These are phyloP conservation scores for Tricholoma saponaceum DNA, from an alignment of 768 basidiomycete species.

Conservation along the genomic window DNA sequence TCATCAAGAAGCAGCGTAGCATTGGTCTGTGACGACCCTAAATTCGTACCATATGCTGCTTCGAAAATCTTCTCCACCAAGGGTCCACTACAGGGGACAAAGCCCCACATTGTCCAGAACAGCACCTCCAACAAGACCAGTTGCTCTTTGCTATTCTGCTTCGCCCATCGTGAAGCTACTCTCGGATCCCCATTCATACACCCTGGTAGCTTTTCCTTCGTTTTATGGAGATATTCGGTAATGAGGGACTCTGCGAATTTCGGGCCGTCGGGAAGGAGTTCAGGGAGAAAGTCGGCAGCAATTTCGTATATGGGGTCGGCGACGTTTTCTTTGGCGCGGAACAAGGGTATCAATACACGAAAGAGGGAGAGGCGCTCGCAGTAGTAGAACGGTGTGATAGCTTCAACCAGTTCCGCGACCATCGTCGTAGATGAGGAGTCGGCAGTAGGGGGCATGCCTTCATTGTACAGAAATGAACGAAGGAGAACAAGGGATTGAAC, in stretches of 20 bases:
- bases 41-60: constrained; percentile 56
- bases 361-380: constrained; percentile 73
- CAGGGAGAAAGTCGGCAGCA: constrained; percentile 50
- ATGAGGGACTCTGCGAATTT: constrained; percentile 62
- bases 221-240: constrained; percentile 55
- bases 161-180: constrained; percentile 62
- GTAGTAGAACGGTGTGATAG: constrained; percentile 78
- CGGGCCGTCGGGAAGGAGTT: constrained; percentile 59
- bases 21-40: constrained; percentile 64
- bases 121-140: constrained; percentile 78
- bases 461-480: constrained; percentile 75
- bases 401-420: constrained; percentile 57
- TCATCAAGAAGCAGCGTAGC: constrained; percentile 68
- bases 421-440: constrained; percentile 40
- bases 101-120: constrained; percentile 87
- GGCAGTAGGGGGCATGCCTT: constrained; percentile 55
- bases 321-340: constrained; percentile 63
- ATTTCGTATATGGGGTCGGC: constrained; percentile 50
- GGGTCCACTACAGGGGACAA: constrained; percentile 58
- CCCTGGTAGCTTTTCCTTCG: constrained; percentile 43
- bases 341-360: constrained; percentile 68
- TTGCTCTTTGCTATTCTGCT: constrained; percentile 76
- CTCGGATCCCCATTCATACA: constrained; percentile 46
- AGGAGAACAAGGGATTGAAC: constrained; percentile 72
- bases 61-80: constrained; percentile 62